Conservation (phyloP, 306 rosid genomes). For the Sicyos baderoa region DNA sequence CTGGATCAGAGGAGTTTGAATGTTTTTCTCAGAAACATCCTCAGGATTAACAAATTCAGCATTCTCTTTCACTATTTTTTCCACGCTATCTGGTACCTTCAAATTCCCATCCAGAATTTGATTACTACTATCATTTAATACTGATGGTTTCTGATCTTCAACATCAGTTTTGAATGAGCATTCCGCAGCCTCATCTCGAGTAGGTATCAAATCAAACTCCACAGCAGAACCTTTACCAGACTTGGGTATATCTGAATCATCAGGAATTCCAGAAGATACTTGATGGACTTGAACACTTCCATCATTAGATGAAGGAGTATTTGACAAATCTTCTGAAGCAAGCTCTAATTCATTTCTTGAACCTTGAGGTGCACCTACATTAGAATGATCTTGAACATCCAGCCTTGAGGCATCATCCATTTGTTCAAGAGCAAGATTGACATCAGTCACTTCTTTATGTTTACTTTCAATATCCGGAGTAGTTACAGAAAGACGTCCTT, state of each 20-base stretch:
- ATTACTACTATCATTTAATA: slow-evolving; percentile 1
- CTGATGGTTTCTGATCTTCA: slow-evolving; percentile 17
- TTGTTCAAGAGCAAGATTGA: neutral
- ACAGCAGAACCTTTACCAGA: slow-evolving; percentile 12
- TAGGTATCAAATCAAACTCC: neutral
- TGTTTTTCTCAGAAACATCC: slow-evolving; percentile 18
- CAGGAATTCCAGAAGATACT: neutral
- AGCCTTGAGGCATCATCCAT: neutral
- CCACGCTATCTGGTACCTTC: neutral
- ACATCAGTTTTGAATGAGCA: slow-evolving; percentile 22
- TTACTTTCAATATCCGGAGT: neutral
- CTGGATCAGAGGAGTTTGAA: slow-evolving; percentile 11
- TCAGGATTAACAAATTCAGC: slow-evolving; percentile 9
- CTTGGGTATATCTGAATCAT: slow-evolving; percentile 7
- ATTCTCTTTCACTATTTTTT: slow-evolving; percentile 4
- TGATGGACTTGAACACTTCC: neutral
- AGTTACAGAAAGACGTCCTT: neutral
- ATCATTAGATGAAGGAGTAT: neutral
- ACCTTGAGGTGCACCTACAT: neutral
- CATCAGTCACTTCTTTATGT: neutral
- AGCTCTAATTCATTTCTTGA: slow-evolving; percentile 11
- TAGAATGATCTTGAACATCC: neutral
- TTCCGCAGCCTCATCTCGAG: slow-evolving; percentile 21
- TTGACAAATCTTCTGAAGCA: slow-evolving; percentile 12
- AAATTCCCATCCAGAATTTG: slow-evolving; percentile 10